Base-by-base conservation (phyloP, 495 filamentous ascomycete genomes). In the Tetracladium marchalianum region DNA sequence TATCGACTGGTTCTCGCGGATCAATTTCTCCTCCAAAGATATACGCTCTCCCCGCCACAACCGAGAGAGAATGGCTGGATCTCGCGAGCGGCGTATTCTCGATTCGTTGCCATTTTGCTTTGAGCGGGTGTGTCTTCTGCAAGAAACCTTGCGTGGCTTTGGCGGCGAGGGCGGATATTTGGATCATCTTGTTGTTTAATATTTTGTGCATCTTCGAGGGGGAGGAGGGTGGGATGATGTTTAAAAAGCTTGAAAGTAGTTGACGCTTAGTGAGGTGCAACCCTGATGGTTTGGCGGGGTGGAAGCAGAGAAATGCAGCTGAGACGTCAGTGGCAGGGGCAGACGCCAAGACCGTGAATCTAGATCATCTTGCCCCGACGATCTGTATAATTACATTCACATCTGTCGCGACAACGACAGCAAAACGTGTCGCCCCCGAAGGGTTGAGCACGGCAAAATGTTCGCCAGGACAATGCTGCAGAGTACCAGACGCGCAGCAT, bases 41-140 rank as follows among this genome's bases (percentile, higher is more conserved):
- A 62, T 84, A 89, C 12, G 78, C 75, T 37, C 73, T 71, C n/a
- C 76, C 71, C 45, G 71, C 72, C 27, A 90, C 58, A 41, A 88
- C 65, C 12, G 83, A 77, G 40, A 87, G 57, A 5, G 78, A 73
- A 54, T 90, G 86, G 0, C 81, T 81, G 3, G 81, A 84, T 10
- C 85, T 74, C 12, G 76, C 78, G 4, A 92, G 66, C 1, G 66
- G 52, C 12, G 70, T 68, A 24, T 71, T 51, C 0, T 67, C 56
- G 43, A 85, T 69, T 46, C 73, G 71, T 41, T 75, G 65, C 71
- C 79, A 80, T 35, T 68, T 75, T 16, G 75, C 80, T 55, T 73
- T 77, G 54, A 56, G 35, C 6, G 49, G 56, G 33, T 50, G 49
- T 8, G 52, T 50, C 22, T 31, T 11, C 48, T 55, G 49, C 36